Evolutionary conservation across 2,329 filamentous ascomycete genomes (phyloP).

Genomic region (Ceratocystis albifundus): DNA sequence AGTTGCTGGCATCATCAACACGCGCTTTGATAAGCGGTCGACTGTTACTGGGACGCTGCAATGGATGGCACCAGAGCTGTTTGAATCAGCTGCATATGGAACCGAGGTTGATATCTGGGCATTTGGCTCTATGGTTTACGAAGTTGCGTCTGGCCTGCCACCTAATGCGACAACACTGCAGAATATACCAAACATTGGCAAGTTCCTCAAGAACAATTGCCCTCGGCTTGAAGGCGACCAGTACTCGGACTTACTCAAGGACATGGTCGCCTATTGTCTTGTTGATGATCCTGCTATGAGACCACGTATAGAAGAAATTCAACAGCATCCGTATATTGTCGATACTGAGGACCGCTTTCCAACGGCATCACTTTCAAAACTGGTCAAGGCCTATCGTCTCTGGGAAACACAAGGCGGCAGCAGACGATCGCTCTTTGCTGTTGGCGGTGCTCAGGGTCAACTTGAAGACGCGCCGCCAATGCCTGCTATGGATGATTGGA

Average conservation of each 20-base stretch:
- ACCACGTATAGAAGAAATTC: conserved; percentile 47
- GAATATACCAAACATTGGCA: conserved; percentile 35
- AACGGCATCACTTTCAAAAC: conserved; percentile 44
- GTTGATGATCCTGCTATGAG: conserved; percentile 45
- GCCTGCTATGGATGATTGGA: conserved; percentile 44
- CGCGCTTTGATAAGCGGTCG: conserved; percentile 49
- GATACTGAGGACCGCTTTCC: conserved; percentile 49
- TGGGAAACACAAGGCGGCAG: conserved; percentile 59
- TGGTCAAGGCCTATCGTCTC: conserved; percentile 54
- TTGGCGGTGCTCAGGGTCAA: conserved; percentile 40
- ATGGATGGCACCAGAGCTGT: conserved; percentile 58
- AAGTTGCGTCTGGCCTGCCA: conserved; percentile 54
- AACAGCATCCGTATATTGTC: conserved; percentile 52
- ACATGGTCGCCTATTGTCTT: conserved; percentile 50
- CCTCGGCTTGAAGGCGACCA: conserved; percentile 48
- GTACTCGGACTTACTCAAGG: conserved; percentile 46
- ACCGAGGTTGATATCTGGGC: conserved; percentile 56
- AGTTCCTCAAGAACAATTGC: conserved; percentile 36
- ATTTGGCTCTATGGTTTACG: conserved; percentile 54
- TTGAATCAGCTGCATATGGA: conserved; percentile 42
- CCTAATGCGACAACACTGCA: conserved; percentile 41
- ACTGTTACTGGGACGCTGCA: conserved; percentile 57
- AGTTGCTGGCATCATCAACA: conserved; percentile 52
- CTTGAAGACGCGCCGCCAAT: conserved; percentile 28
- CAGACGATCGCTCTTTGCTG: conserved; percentile 46